Evolutionary conservation across 1,139 yeast genomes (phyloP).

Genomic region (Tardiomyces depauwii): DNA sequence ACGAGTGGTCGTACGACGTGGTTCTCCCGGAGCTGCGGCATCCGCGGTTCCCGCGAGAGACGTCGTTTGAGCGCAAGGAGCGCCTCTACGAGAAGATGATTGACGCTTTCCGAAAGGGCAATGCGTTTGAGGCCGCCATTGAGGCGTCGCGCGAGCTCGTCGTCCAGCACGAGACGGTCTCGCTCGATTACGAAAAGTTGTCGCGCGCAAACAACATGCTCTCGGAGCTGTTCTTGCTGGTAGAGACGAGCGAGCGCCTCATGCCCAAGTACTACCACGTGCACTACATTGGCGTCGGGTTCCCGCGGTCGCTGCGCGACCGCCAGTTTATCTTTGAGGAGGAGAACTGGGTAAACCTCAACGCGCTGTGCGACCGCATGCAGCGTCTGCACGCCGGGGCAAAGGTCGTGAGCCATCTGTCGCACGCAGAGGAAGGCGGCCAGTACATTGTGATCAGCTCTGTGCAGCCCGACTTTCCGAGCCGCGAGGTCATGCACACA

Average conservation of each 20-base stretch:
- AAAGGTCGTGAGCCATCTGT: constrained; percentile 53
- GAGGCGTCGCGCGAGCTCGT: constrained; percentile 68
- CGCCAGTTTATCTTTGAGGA: constrained; percentile 79
- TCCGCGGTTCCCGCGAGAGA: constrained; percentile 70
- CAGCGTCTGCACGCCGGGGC: constrained; percentile 77
- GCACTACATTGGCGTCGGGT: constrained; percentile 74
- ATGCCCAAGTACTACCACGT: constrained; percentile 75
- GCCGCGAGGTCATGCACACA: constrained; percentile 27
- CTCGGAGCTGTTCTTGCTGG: constrained; percentile 53
- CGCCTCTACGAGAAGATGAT: constrained; percentile 63
- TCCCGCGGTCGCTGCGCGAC: constrained; percentile 67
- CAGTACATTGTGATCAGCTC: constrained; percentile 62
- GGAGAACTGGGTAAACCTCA: constrained; percentile 75
- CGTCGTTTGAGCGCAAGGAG: constrained; percentile 76
- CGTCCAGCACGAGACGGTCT: constrained; percentile 59
- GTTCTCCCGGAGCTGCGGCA: constrained; percentile 45
- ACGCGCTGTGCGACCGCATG: constrained; percentile 70
- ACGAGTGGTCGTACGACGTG: constrained; percentile 59
- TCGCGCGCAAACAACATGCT: constrained; percentile 62
- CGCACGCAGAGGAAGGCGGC: constrained; percentile 58
- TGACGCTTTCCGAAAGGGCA: constrained; percentile 57
- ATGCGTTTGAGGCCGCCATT: constrained; percentile 65
- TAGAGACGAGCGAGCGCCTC: constrained; percentile 57
- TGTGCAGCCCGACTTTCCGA: constrained; percentile 53
- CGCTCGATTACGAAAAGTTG: constrained; percentile 69